Conservation (phyloP, 176 grass and related monocot species). For the Triticum urartu region DNA sequence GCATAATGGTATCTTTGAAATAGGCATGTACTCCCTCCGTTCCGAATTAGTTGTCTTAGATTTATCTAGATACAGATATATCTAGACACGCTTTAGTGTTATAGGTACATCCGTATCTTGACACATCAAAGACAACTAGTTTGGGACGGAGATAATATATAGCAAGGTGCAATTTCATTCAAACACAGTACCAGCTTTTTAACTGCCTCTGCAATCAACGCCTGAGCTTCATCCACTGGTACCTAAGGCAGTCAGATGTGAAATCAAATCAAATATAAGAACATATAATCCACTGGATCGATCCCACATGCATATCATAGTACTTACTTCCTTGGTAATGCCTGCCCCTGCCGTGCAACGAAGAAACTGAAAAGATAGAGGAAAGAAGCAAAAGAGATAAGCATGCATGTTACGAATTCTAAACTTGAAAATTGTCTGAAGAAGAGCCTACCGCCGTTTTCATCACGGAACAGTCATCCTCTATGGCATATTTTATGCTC, state of each 20-base stretch:
- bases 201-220: conserved; percentile 8
- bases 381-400: background rate
- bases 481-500: background rate
- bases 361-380: conserved; percentile 17
- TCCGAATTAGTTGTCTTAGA: no score
- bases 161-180: background rate
- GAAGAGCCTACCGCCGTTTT: background rate
- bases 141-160: background rate
- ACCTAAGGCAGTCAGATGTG: conserved; percentile 2
- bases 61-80: no score
- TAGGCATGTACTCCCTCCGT: background rate
- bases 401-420: background rate
- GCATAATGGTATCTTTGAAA: background rate
- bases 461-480: background rate
- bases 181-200: background rate
- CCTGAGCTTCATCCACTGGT: conserved; percentile 9
- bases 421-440: background rate
- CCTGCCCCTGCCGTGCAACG: conserved; percentile 3
- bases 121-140: no score
- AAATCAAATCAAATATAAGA: background rate
- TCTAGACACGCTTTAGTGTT: no score
- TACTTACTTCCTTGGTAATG: conserved; percentile 20
- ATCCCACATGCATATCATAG: background rate
- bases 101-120: no score
- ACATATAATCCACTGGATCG: background rate